Base-by-base conservation (phyloP, 208 protist genomes). In the Wallacemonas collosoma region DNA sequence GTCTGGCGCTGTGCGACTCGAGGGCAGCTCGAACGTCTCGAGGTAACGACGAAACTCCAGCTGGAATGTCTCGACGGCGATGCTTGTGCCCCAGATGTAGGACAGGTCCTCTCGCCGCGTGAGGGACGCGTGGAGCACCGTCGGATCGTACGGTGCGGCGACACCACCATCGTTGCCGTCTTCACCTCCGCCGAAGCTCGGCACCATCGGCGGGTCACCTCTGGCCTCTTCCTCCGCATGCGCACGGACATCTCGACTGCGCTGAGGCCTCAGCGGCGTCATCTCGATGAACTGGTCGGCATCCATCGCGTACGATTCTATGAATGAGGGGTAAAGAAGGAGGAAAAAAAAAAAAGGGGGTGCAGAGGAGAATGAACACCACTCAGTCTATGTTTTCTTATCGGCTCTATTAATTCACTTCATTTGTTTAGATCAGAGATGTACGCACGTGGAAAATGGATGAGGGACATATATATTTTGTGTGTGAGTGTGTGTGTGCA, bases 11-110 rank as follows among this genome's bases (percentile, higher is more conserved):
- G 45, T n/a, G 40, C 35, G 12, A 38, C 55, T 26, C 44, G 61
- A 17, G 41, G 73, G 64, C 2, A 72, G 6, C 57, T 84, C 76
- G 77, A 89, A 95, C 15, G 76, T 93, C 68, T 97, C 89, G 1
- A 97, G 71, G 57, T 93, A 93, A n/a, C 48, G 81, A n/a, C 81
- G 79, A 71, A 97, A 95, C 35, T 89, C 84, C 8, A 81, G 77
- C 11, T 82, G 77, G 63, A 95, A 97, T n/a, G 75, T 80, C 73
- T 97, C 89, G 51, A 95, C 85, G 38, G 93, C 88, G 61, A 97
- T 97, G 68, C 81, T 80, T 14, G 93, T 97, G 26, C 93, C 93
- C 93, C 93, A 97, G 57, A 97, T 93, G 72, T 97, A 97, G 7
- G 89, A 86, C 53, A 87, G 77, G n/a, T 94, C 89, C 51, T 94